Conservation (phyloP, 805 yeast genomes). For the Teunomyces gatunensis region DNA sequence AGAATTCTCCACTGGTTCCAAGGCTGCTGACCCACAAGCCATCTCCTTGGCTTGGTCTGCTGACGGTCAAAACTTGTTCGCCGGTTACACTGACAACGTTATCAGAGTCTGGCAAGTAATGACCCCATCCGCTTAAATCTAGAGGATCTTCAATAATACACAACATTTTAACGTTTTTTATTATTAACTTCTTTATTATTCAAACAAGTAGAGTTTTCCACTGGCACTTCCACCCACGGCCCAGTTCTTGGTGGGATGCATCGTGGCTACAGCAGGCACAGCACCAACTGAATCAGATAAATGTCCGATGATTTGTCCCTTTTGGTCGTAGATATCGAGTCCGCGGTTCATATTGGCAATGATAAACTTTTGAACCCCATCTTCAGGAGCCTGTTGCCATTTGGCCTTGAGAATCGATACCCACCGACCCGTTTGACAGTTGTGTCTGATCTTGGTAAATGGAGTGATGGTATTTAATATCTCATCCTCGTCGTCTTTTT, state of each 20-base stretch:
- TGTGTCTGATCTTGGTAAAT: conserved; percentile 66
- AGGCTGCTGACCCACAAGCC: conserved; percentile 97
- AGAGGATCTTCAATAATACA: too few species aligned
- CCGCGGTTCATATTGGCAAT: conserved; percentile 92
- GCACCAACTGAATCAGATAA: conserved; percentile 69
- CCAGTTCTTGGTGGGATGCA: conserved; percentile 91
- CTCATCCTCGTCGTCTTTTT: conserved; percentile 11
- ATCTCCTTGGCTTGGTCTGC: conserved; percentile 99
- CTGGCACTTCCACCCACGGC: conserved; percentile 91
- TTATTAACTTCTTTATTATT: conserved; percentile 9
- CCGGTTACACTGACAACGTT: conserved; percentile 99
- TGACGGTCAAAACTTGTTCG: conserved; percentile 98
- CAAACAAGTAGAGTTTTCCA: conserved; percentile 75
- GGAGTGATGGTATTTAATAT: conserved; percentile 53
- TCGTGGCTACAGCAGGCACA: conserved; percentile 84
- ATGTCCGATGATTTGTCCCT: conserved; percentile 79
- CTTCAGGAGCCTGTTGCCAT: conserved; percentile 77
- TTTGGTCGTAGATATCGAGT: conserved; percentile 74
- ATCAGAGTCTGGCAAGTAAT: conserved; percentile 99
- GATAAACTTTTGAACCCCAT: conserved; percentile 75
- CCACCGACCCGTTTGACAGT: conserved; percentile 98
- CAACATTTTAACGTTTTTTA: too few species aligned
- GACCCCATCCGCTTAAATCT: conserved; percentile 62
- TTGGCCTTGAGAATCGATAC: conserved; percentile 84
- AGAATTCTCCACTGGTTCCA: conserved; percentile 84